Base-by-base conservation (phyloP, 306 rosid species). In the Casuarina glauca region DNA sequence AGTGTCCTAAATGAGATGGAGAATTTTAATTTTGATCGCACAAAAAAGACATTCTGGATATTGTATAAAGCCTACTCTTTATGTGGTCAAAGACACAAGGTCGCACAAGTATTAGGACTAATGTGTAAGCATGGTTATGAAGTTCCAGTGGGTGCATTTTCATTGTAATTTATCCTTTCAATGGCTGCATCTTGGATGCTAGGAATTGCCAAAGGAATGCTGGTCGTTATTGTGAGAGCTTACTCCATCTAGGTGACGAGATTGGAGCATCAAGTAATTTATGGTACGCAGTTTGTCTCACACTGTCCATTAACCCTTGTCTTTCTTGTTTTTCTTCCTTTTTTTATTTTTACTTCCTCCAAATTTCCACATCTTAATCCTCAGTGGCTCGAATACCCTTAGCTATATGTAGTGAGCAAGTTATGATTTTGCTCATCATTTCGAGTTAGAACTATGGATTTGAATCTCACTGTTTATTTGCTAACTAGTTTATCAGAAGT, bases 51-150 rank as follows among this genome's bases (percentile, higher is more conserved):
- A 35, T 74, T 94, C 20, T 89, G 85, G 89, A 92, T 94, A 77
- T 49, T 92, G 87, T 84, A 90, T 74, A 82, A 81, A 3, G 91
- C 92, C 41, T 90, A 89, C 80, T 41, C 54, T 57, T 73, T 0
- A 5, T 62, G 74, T 79, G 97, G 88, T 77, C 85, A 82, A 71
- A 79, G 78, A 67, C 50, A 76, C 74, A 89, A 90, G 93, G 92
- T 85, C 73, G 80, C 78, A 63, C 87, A 89, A 82, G 81, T 88
- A 54, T 32, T 86, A 69, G 91, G 95, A 32, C 74, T 77, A 54
- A 94, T 94, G 97, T 90, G 82, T 79, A 94, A 90, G 89, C 87
- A 52, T 76, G 98, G 97, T 72, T 78, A 88, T 83, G 87, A 80
- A 72, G 19, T 92, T 82, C 97, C 95, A 13, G 55, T 35, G 70